These are phyloP conservation scores for Cryptococcus amylolentus DNA, from an alignment of 1,284 basidiomycete species.

Conservation along the genomic window DNA sequence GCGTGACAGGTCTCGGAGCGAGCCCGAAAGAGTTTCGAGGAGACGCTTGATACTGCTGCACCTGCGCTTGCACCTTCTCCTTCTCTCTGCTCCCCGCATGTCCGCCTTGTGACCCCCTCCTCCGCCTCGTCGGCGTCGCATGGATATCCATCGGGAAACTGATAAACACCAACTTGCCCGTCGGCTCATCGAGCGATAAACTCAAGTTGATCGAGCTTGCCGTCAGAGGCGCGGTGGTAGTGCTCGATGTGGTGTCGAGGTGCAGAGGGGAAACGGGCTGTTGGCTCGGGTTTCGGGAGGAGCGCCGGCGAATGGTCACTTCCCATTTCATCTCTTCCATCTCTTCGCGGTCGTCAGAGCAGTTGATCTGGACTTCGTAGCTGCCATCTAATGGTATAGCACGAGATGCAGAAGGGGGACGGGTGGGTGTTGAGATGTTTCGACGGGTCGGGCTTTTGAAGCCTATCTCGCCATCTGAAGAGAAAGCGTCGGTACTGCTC, in stretches of 20 bases:
- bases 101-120: not conserved
- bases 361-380: conserved; percentile 33
- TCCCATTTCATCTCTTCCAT: conserved; percentile 38
- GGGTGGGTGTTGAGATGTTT: conserved; percentile 8
- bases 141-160: conserved; percentile 31
- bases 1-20: not conserved
- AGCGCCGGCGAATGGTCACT: conserved; percentile 24
- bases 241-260: conserved; percentile 7
- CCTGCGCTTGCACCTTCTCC: no score
- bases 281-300: not conserved
- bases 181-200: conserved; percentile 33
- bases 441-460: conserved; percentile 1
- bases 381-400: conserved; percentile 4
- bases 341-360: conserved; percentile 14
- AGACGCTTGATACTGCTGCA: not conserved
- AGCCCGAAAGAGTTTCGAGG: not conserved
- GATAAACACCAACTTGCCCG: conserved; percentile 42
- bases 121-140: conserved; percentile 21
- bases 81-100: no score
- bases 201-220: conserved; percentile 41
- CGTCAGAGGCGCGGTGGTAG: conserved; percentile 9
- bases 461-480: conserved; percentile 9
- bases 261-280: conserved; percentile 11
- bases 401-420: not conserved
- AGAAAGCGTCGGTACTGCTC: conserved; percentile 3